Evolutionary conservation across 352 stramenopile species (phyloP).

Genomic region (Pythium aquatile): DNA sequence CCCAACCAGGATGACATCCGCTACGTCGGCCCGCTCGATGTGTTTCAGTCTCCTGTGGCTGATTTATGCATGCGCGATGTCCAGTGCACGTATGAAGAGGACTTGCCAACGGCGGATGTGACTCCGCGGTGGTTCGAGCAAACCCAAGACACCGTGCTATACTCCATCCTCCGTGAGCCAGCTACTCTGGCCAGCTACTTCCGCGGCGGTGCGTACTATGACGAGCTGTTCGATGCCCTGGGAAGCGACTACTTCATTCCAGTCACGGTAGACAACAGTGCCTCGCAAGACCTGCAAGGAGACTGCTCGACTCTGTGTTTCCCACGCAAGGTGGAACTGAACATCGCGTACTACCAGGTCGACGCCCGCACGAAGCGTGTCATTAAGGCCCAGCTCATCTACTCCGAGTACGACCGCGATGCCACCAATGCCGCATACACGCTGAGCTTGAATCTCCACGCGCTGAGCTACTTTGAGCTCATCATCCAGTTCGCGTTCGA

Average conservation of each 20-base stretch:
- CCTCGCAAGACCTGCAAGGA: constrained; percentile 66
- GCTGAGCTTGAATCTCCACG: constrained; percentile 90
- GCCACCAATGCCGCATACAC: constrained; percentile 82
- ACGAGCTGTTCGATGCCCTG: constrained; percentile 44
- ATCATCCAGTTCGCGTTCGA: constrained; percentile 97
- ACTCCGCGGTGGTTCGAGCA: constrained; percentile 97
- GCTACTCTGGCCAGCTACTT: constrained; percentile 90
- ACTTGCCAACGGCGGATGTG: constrained; percentile 84
- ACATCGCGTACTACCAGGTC: constrained; percentile 95
- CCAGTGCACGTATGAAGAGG: constrained; percentile 93
- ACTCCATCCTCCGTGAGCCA: constrained; percentile 91
- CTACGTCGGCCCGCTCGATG: constrained; percentile 85
- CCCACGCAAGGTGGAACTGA: constrained; percentile 89
- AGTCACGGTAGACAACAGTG: constrained; percentile 89
- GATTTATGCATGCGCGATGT: constrained; percentile 91
- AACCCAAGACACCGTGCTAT: constrained; percentile 80
- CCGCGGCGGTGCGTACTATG: constrained; percentile 67
- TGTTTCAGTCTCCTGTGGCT: constrained; percentile 85
- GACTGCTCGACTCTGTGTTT: constrained; percentile 93
- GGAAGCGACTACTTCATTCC: constrained; percentile 94
- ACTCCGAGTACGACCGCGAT: constrained; percentile 94
- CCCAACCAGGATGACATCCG: constrained; percentile 95
- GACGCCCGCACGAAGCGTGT: constrained; percentile 91
- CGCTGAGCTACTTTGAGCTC: constrained; percentile 95
- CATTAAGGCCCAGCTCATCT: constrained; percentile 86